phyloP scores from a whole-genome alignment of 2,329 filamentous ascomycete genomes.

The Aspergillus thermomutatus region DNA sequence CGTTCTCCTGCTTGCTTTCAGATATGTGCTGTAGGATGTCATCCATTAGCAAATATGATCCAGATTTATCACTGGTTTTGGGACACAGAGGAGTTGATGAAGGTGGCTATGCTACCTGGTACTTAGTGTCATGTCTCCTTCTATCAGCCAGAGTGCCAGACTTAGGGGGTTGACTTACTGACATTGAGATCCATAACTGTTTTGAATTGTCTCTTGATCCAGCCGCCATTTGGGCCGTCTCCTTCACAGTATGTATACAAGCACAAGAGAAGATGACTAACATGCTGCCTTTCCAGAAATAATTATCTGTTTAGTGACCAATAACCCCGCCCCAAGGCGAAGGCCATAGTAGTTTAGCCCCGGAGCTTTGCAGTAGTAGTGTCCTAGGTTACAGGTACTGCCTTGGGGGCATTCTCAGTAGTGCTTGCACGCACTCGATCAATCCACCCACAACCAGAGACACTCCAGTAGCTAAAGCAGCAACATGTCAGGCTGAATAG shows the following conservation, averaged over 20 bases:
- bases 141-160: background rate
- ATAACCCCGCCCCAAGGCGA: too few relatives aligned
- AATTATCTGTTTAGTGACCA: too few relatives aligned
- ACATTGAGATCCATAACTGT: too few relatives aligned
- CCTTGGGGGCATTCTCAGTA: too few relatives aligned
- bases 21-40: background rate
- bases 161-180: background rate
- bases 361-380: too few relatives aligned
- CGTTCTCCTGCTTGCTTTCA: too few relatives aligned
- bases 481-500: background rate
- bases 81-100: background rate
- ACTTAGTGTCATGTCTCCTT: background rate
- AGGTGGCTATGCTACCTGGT: background rate
- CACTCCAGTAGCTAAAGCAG: background rate
- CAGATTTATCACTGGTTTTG: background rate
- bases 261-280: too few relatives aligned
- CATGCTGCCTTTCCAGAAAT: too few relatives aligned
- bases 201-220: background rate
- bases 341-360: background rate
- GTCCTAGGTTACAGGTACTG: too few relatives aligned
- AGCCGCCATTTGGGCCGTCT: too few relatives aligned
- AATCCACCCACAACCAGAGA: background rate
- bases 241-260: too few relatives aligned
- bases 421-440: background rate
- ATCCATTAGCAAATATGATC: background rate